Evolutionary conservation across 768 basidiomycete species (phyloP), one percentile per base, ranked within the genome.

Genomic region (Kwoniella botswanensis): DNA sequence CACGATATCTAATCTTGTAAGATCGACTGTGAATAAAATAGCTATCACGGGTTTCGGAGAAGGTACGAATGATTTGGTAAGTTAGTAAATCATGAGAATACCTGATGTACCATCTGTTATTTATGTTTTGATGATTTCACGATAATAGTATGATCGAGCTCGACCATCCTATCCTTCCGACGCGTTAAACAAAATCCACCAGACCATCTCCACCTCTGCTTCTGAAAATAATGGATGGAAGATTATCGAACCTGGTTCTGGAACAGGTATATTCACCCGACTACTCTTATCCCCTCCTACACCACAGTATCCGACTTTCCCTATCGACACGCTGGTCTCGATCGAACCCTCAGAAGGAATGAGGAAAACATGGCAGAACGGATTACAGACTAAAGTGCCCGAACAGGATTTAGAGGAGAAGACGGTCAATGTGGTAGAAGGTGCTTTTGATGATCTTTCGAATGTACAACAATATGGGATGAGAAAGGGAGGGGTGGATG

Each of bases 251-350:
- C 87, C 93, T 42, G 94, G 93, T 12, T 85, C 91, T 5, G 94
- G 94, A 26, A 94, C 93, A 1, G 94, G 94, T 15, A 89, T 97
- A 65, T 96, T 94, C 82, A 93, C 93, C 12, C 88, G 93, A 11
- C 90, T 93, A 3, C 82, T 96, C 24, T 85, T 95, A 44, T 57
- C 68, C 4, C 79, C 81, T 0, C 22, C 35, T 44, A 79, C 82
- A 1, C 13, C 85, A 86, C 18, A 87, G 86, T 54, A 81, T 79
- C 67, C 82, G 5, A 52, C 44, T 61, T 80, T 73, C 59, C 85
- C 94, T 59, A 85, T 79, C 50, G 18, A 84, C 35, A 82, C 86
- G 57, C 81, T 95, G 18, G 86, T 86, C 62, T 92, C 92, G 4
- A 78, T 94, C 42, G 95, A 98, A 82, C 95, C 95, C 42, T 82